Percentiles rank a stretch among this genome's conserved stretches.
phyloP scores from a whole-genome alignment of 139 green algal genomes.

The Chlorella sorokiniana region DNA sequence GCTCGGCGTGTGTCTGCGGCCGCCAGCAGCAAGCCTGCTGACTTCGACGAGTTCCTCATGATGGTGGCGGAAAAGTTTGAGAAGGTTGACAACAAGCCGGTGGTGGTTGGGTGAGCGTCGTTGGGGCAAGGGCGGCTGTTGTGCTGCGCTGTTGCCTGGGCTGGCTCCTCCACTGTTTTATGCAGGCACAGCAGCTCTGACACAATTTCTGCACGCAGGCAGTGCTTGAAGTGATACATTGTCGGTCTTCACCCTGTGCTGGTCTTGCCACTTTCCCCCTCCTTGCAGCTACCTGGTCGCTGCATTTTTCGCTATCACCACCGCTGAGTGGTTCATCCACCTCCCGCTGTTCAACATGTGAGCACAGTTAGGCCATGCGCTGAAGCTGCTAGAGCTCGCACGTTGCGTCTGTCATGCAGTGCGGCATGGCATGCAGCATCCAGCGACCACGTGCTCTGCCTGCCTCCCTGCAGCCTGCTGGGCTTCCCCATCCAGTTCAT shows the following conservation, averaged over 20 bases:
- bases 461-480: conserved; percentile 50
- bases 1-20: conserved; percentile 16
- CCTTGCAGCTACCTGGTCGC: conserved; percentile 38
- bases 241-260: not conserved
- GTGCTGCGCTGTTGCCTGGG: too few species aligned
- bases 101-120: conserved; percentile 19
- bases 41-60: conserved; percentile 39
- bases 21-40: conserved; percentile 3
- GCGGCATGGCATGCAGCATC: not conserved
- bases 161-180: too few species aligned
- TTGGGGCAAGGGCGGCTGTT: not conserved
- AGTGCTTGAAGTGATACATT: not conserved
- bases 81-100: conserved; percentile 42
- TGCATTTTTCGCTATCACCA: conserved; percentile 54
- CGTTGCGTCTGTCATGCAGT: too few species aligned
- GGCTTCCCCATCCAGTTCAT: conserved; percentile 69
- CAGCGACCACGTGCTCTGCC: not conserved
- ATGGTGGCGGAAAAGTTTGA: conserved; percentile 39
- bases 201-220: too few species aligned
- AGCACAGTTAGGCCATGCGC: not conserved
- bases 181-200: too few species aligned
- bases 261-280: not conserved
- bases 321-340: conserved; percentile 74
- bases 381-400: not conserved
- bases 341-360: conserved; percentile 66